A percentile compares a stretch with the other conserved stretches of the same genome.
These are phyloP conservation scores for Labyrinthula sp. DNA, from an alignment of 352 stramenopile genomes.

Conservation along the genomic window DNA sequence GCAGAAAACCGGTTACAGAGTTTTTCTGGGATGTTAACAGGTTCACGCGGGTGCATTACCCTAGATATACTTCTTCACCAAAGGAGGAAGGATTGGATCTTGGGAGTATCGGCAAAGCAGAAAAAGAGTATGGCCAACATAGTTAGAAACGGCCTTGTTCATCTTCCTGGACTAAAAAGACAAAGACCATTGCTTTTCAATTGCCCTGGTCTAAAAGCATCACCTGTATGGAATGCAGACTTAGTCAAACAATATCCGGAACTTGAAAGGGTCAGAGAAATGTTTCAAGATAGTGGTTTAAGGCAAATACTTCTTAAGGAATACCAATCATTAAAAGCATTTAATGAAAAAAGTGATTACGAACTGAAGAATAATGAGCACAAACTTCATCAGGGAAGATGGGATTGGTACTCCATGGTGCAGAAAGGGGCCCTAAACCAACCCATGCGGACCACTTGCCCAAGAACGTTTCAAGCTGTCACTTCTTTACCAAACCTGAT, in stretches of 20 bases:
- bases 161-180: not conserved
- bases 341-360: conserved; percentile 5
- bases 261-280: not conserved
- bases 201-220: conserved; percentile 5
- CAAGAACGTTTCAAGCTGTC: conserved; percentile 4
- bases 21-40: too few relatives aligned
- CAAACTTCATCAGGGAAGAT: conserved; percentile 13
- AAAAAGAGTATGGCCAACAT: conserved; percentile 16
- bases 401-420: conserved; percentile 22
- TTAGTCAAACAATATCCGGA: not conserved
- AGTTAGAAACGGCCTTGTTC: conserved; percentile 13
- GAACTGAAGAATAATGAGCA: conserved; percentile 1
- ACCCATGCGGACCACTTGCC: conserved; percentile 8
- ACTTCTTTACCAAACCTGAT: conserved; percentile 11
- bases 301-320: conserved; percentile 2
- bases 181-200: conserved; percentile 5
- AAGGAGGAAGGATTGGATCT: too few relatives aligned
- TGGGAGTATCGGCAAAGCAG: too few relatives aligned
- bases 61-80: too few relatives aligned
- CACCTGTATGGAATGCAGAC: conserved; percentile 5
- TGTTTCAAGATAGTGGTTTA: not conserved
- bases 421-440: conserved; percentile 5
- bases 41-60: too few relatives aligned
- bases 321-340: not conserved
- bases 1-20: too few relatives aligned